These are phyloP conservation scores for Candida boleticola DNA, from an alignment of 805 yeast species.

Conservation along the genomic window DNA sequence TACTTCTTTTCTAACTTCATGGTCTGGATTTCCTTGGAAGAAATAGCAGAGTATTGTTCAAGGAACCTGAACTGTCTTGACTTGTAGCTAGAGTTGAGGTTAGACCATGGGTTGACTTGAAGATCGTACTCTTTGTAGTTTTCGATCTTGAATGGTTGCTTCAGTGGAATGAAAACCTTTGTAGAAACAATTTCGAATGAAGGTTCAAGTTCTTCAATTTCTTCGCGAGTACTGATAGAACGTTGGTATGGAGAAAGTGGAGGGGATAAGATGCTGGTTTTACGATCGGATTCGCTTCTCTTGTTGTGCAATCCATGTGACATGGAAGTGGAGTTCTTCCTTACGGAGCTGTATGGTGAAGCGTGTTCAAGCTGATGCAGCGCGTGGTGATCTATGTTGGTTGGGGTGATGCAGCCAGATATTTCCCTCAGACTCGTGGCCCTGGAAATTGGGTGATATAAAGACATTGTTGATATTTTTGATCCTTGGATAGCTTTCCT, in stretches of 20 bases:
- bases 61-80: constrained; percentile 50
- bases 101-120: constrained; percentile 52
- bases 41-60: constrained; percentile 45
- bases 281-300: background rate
- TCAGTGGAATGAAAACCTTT: constrained; percentile 18
- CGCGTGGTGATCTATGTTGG: constrained; percentile 12
- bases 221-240: constrained; percentile 2
- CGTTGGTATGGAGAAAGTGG: constrained; percentile 44
- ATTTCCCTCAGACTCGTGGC: constrained; percentile 24
- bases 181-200: constrained; percentile 1
- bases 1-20: constrained; percentile 19
- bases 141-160: constrained; percentile 48
- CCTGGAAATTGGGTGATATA: constrained; percentile 34
- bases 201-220: constrained; percentile 2
- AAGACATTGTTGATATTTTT: constrained; percentile 25
- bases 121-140: constrained; percentile 45
- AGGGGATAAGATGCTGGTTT: constrained; percentile 40
- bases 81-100: constrained; percentile 45
- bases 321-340: background rate
- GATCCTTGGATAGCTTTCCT: too few relatives aligned
- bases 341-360: background rate
- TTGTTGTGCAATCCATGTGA: background rate
- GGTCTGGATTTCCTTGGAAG: constrained; percentile 13
- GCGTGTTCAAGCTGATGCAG: too few relatives aligned
- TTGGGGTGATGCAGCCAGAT: constrained; percentile 32